Percentiles rank a stretch among this genome's conserved stretches.
These are phyloP conservation scores for Kodamaea anthophila DNA, from an alignment of 1,139 yeast species.

Conservation along the genomic window DNA sequence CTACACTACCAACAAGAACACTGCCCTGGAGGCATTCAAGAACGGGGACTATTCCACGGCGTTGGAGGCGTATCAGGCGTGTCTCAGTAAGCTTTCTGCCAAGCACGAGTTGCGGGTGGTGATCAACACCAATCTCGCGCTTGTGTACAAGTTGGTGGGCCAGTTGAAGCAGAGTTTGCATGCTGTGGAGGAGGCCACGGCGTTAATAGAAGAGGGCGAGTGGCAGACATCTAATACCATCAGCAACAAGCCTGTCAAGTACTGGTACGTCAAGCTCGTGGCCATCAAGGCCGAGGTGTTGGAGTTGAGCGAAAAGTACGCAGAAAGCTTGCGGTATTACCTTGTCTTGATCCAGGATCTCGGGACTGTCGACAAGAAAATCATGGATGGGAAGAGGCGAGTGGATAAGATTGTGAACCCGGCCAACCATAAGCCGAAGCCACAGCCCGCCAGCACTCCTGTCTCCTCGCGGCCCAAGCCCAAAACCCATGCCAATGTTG, in stretches of 20 bases:
- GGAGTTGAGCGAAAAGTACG: slow-evolving; percentile 69
- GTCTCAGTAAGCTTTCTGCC: slow-evolving; percentile 57
- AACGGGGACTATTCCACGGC: slow-evolving; percentile 82
- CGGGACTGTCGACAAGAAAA: slow-evolving; percentile 59
- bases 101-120: slow-evolving; percentile 64
- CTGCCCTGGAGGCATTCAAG: slow-evolving; percentile 60
- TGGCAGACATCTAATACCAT: slow-evolving; percentile 18
- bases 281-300: slow-evolving; percentile 74
- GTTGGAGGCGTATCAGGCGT: slow-evolving; percentile 50
- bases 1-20: slow-evolving; percentile 50
- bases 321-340: slow-evolving; percentile 59
- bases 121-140: slow-evolving; percentile 70
- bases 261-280: slow-evolving; percentile 68
- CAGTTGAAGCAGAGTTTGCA: slow-evolving; percentile 58
- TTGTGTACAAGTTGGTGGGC: slow-evolving; percentile 67
- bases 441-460: slow-evolving; percentile 15
- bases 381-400: slow-evolving; percentile 79
- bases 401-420: slow-evolving; percentile 64
- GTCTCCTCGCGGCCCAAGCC: slow-evolving; percentile 17
- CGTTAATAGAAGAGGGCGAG: slow-evolving; percentile 42
- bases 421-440: slow-evolving; percentile 11
- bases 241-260: slow-evolving; percentile 54
- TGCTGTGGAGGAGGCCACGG: slow-evolving; percentile 53
- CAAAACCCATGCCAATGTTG: slow-evolving; percentile 4
- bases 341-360: slow-evolving; percentile 50